Evolutionary conservation across 169 alveolate species (phyloP), one percentile per base, ranked within the genome.

Genomic region (Cryptosporidium bovis): DNA sequence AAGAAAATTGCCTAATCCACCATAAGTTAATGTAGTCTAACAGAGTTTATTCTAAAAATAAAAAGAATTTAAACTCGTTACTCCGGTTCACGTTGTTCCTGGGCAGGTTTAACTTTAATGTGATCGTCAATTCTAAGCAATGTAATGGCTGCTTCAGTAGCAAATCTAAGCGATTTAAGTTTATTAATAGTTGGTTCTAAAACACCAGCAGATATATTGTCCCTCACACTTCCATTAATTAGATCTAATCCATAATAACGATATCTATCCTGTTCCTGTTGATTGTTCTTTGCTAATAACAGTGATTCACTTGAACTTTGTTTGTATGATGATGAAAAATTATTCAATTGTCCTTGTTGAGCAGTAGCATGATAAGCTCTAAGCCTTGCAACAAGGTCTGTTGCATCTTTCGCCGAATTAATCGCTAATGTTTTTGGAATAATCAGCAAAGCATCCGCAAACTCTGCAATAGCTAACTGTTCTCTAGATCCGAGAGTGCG

Each of bases 131-230:
- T 97, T 60, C 99, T 93, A 65, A 98, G 95, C 56, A 98, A 97
- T 3, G 99, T 96, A 60, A 97, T 95, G 13, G 99, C 99, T 3
- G 99, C 99, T 87, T 98, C 99, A 44, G 99, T 98, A 1, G 99
- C 99, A 91, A 97, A 97, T 90, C 96, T 95, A 58, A 96, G 83
- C 27, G 97, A 91, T 84, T 98, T 97, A 20, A 96, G 94, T 87
- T 97, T 98, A 82, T 97, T 93, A 62, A 97, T 90, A 50, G 98
- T 95, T 16, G 99, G 99, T 82, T 98, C 99, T 40, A 97, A 92
- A 20, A 98, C 99, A 51, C 99, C 99, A 27, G 96, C 98, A 64
- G 92, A 91, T 56, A 96, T 82, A 91, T 96, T 96, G 90, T 97
- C 96, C 65, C 99, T 95, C 18, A 97, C 96, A 68, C 95, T 97